phyloP scores from a whole-genome alignment of 208 protist species.

The Trichomonas tenax region DNA sequence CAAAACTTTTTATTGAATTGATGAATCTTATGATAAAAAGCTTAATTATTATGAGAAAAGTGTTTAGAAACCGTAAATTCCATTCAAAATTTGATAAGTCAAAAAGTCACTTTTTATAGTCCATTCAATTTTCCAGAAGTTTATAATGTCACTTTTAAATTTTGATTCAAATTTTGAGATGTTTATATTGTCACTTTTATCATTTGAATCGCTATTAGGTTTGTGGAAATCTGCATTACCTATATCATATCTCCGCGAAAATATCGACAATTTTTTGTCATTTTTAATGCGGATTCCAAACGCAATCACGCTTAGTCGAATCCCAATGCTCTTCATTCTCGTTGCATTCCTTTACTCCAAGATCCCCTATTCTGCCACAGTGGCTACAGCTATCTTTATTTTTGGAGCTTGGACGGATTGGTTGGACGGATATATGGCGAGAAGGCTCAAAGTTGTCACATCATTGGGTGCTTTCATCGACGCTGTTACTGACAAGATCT shows the following conservation, averaged over 20 bases:
- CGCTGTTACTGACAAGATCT: background rate
- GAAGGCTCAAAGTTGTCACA: background rate
- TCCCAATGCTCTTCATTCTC: background rate
- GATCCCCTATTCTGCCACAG: background rate
- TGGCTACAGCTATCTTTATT: background rate
- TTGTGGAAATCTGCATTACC: no score
- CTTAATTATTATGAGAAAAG: no score
- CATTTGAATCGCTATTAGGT: no score
- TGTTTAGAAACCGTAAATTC: no score
- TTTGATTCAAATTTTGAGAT: no score
- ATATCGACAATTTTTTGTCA: background rate
- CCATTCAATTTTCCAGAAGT: no score
- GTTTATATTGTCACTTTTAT: no score
- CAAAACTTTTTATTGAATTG: no score
- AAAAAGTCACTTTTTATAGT: no score
- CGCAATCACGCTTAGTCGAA: background rate
- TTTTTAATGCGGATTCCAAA: background rate
- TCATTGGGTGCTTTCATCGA: background rate
- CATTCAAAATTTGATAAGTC: no score
- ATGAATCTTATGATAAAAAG: no score
- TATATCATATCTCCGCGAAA: background rate
- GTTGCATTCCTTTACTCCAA: background rate
- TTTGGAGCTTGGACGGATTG: background rate
- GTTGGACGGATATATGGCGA: background rate
- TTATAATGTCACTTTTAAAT: no score